Percentiles rank a stretch among this genome's conserved stretches.
phyloP scores from a whole-genome alignment of 108 stramenopile genomes.

The Hondaea fermentalgiana region DNA sequence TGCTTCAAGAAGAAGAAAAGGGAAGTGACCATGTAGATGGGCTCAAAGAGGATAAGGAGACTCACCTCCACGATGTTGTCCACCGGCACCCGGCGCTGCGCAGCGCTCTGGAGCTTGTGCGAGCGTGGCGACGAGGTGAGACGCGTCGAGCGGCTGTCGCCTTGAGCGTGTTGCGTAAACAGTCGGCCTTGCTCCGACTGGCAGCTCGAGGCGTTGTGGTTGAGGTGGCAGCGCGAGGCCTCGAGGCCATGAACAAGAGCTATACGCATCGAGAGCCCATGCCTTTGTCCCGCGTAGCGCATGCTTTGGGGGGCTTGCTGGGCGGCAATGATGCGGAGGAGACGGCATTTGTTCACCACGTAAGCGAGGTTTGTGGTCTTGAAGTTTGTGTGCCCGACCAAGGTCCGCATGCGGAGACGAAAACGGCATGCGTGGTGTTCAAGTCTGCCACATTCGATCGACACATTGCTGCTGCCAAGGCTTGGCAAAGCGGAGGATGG shows the following conservation, averaged over 20 bases:
- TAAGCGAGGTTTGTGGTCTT: background rate
- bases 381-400: background rate
- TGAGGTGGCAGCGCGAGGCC: background rate
- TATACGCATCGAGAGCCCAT: background rate
- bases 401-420: background rate
- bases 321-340: background rate
- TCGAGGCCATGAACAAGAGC: background rate
- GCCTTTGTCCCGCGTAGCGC: background rate
- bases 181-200: background rate
- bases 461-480: background rate
- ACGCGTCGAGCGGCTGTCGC: too few relatives aligned
- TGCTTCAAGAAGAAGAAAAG: too few relatives aligned
- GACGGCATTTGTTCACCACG: background rate
- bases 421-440: background rate
- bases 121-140: too few relatives aligned
- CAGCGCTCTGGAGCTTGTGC: too few relatives aligned
- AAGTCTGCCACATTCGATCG: background rate
- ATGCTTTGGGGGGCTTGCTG: background rate
- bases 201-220: background rate
- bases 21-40: too few relatives aligned
- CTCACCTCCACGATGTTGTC: too few relatives aligned
- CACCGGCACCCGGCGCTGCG: too few relatives aligned
- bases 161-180: background rate
- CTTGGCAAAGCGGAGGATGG: background rate
- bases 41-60: too few relatives aligned